Evolutionary conservation across 108 stramenopile species (phyloP), one percentile per base, ranked within the genome.

Genomic region (Skeletonema marinoi): DNA sequence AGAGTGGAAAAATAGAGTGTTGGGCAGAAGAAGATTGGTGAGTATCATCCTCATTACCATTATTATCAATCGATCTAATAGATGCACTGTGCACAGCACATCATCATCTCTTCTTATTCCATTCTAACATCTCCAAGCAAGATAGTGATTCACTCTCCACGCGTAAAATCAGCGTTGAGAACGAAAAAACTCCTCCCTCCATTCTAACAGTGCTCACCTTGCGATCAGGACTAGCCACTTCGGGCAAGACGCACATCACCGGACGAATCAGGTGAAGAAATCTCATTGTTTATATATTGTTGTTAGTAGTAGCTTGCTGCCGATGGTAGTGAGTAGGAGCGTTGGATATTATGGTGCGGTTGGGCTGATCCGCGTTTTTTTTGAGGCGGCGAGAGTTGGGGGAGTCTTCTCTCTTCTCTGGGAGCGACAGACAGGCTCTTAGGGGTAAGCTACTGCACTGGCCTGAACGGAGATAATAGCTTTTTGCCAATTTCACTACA

Each of bases 201-300:
- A 56, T 56, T 35, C 29, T 14, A 21, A 30, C 0, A 59, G 14
- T 66, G 48, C 58, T 81, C 68, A 98, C 96, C 94, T 98, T 98
- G 66, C 98, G 97, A 79, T 98, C 98, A 6, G 97, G 97, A 68
- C 84, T 84, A 29, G 95, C 96, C 77, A 98, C 98, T 94, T 98
- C 98, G 32, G 98, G 98, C 81, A 98, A 90, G 81, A 98, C 89
- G 89, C 92, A 95, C 96, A 98, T 97, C 58, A 98, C 98, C 59
- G 98, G 98, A 46, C 97, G 96, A 76, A 98, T 97, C 73, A 98
- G 87, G 75, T 98, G 98, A 71, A 98, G 88, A 86, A 98, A 98
- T 75, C 98, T 92, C 98, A 98, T 98, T 72, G 77, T 90, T 82
- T 29, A 14, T 42, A 17, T n/a, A 1, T 1, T 50, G 4, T 50